Conservation (phyloP, 2,329 filamentous ascomycete species). For the Cordyceps cateniannulata region DNA sequence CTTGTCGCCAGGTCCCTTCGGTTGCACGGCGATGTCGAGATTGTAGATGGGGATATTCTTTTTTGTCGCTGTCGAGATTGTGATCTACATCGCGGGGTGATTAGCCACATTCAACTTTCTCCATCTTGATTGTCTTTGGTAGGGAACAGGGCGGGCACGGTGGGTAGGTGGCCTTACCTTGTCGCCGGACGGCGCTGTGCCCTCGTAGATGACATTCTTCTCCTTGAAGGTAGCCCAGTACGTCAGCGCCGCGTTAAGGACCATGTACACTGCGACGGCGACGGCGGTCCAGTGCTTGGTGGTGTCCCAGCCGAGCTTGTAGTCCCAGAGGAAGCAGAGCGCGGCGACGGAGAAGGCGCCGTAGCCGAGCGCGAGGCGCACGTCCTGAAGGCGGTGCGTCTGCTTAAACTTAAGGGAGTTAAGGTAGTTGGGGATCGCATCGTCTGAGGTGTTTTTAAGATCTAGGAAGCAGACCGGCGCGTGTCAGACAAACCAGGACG, state of each 20-base stretch:
- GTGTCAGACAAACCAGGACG: neutral
- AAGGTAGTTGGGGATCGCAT: constrained; percentile 89
- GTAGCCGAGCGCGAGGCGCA: constrained; percentile 80
- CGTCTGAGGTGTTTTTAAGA: constrained; percentile 93
- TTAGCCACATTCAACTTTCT: too few species aligned
- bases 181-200: constrained; percentile 57
- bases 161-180: constrained; percentile 41
- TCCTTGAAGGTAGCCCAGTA: constrained; percentile 83
- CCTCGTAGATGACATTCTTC: constrained; percentile 74
- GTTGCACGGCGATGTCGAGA: constrained; percentile 53
- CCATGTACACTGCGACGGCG: constrained; percentile 72
- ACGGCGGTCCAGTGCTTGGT: constrained; percentile 76
- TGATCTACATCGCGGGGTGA: constrained; percentile 51
- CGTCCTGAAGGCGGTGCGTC: constrained; percentile 72
- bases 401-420: constrained; percentile 81
- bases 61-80: constrained; percentile 63
- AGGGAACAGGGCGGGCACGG: neutral
- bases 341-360: constrained; percentile 71
- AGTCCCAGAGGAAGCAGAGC: constrained; percentile 86
- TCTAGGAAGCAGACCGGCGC: constrained; percentile 50
- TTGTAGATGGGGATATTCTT: constrained; percentile 81
- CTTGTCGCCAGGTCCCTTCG: constrained; percentile 27
- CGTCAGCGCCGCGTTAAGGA: constrained; percentile 71
- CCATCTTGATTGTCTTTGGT: too few species aligned
- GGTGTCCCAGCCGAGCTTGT: constrained; percentile 78